Evolutionary conservation across 2,329 filamentous ascomycete genomes (phyloP).

Genomic region (Calonectria hongkongensis): DNA sequence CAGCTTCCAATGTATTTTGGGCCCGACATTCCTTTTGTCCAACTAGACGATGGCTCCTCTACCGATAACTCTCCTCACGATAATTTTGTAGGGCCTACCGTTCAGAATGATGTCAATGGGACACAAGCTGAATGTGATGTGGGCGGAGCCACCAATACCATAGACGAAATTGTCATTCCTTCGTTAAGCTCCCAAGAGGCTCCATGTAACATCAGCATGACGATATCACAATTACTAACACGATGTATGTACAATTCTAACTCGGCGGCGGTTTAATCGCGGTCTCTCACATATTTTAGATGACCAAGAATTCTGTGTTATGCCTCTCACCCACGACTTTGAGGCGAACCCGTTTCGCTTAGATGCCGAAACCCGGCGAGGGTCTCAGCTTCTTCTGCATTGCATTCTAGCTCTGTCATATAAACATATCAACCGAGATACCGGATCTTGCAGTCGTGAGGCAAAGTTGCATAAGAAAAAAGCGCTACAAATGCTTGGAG

Average conservation of each 20-base stretch:
- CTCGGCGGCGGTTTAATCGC: background rate
- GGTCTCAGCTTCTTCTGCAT: conserved; percentile 57
- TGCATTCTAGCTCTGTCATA: conserved; percentile 57
- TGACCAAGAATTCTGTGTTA: conserved; percentile 59
- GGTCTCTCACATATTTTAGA: conserved; percentile 47
- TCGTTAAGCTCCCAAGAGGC: background rate
- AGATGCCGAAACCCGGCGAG: conserved; percentile 45
- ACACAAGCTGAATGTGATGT: background rate
- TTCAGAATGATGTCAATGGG: background rate
- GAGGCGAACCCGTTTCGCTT: conserved; percentile 58
- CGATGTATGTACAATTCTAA: conserved; percentile 29
- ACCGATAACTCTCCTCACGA: background rate
- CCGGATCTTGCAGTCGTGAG: conserved; percentile 48
- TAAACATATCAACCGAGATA: conserved; percentile 55
- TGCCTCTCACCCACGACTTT: conserved; percentile 58
- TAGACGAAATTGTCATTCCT: background rate
- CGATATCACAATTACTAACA: conserved; percentile 29
- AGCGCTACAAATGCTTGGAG: conserved; percentile 52
- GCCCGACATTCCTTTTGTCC: conserved; percentile 29
- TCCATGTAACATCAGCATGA: background rate
- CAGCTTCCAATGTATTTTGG: conserved; percentile 38
- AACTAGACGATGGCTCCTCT: background rate
- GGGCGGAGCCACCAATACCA: background rate
- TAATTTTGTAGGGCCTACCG: background rate
- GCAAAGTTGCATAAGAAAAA: conserved; percentile 49